Conservation (phyloP, 805 yeast genomes). For the Candida quercuum region DNA sequence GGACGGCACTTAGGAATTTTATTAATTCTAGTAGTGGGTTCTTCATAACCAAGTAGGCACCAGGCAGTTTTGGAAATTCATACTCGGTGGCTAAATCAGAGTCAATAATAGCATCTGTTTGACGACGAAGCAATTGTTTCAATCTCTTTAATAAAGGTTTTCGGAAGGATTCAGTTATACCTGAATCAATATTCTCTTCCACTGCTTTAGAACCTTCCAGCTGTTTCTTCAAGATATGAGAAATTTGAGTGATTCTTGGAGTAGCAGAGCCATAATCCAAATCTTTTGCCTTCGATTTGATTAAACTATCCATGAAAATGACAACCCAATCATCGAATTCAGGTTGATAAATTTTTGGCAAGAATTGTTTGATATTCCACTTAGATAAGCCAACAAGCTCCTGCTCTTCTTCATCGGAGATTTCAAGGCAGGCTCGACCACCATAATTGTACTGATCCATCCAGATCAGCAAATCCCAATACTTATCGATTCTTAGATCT, state of each 20-base stretch:
- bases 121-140: slow-evolving; percentile 58
- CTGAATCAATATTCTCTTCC: slow-evolving; percentile 34
- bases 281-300: slow-evolving; percentile 42
- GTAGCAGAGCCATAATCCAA: slow-evolving; percentile 33
- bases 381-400: slow-evolving; percentile 40
- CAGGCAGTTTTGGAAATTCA: slow-evolving; percentile 71
- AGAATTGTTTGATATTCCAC: slow-evolving; percentile 75
- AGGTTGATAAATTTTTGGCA: slow-evolving; percentile 69
- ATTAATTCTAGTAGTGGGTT: slow-evolving; percentile 80
- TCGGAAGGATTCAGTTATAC: slow-evolving; percentile 53
- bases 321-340: slow-evolving; percentile 89
- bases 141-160: slow-evolving; percentile 63
- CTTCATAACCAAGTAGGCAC: slow-evolving; percentile 50
- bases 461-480: slow-evolving; percentile 95
- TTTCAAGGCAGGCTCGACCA: slow-evolving; percentile 50
- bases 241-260: slow-evolving; percentile 66
- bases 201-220: slow-evolving; percentile 23
- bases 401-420: slow-evolving; percentile 32
- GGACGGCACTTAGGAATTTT: slow-evolving; percentile 68
- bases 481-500: slow-evolving; percentile 66
- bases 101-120: slow-evolving; percentile 66
- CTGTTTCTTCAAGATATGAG: slow-evolving; percentile 44
- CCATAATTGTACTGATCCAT: slow-evolving; percentile 88
- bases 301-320: slow-evolving; percentile 65
- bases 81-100: slow-evolving; percentile 61